phyloP scores from a whole-genome alignment of 2,329 filamentous ascomycete species.

The Aspergillus intermedius region DNA sequence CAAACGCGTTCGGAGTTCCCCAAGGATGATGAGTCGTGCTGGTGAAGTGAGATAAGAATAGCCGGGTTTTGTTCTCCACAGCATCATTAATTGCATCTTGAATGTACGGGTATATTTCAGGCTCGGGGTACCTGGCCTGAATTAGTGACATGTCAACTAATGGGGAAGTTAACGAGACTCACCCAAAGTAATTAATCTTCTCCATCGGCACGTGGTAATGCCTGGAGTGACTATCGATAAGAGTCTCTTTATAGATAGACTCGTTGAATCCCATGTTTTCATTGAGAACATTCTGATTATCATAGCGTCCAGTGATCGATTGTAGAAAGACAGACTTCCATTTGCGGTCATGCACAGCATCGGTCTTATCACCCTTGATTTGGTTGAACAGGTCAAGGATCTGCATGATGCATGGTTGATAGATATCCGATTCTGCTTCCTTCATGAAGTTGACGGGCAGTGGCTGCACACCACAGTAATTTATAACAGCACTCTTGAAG shows the following conservation, averaged over 20 bases:
- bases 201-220: constrained; percentile 24
- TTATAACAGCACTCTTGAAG: constrained; percentile 26
- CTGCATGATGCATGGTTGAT: constrained; percentile 29
- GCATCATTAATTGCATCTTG: constrained; percentile 30
- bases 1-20: constrained; percentile 27
- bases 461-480: constrained; percentile 25
- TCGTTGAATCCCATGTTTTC: constrained; percentile 32
- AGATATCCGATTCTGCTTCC: constrained; percentile 21
- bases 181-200: constrained; percentile 42
- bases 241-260: constrained; percentile 22
- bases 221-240: constrained; percentile 22
- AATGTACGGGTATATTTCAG: constrained; percentile 33
- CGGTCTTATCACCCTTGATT: constrained; percentile 7
- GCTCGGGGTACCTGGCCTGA: constrained; percentile 26
- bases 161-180: constrained; percentile 4
- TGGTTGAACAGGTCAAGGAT: constrained; percentile 26
- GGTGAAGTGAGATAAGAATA: constrained; percentile 28
- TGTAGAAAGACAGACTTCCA: constrained; percentile 28
- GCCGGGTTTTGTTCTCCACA: constrained; percentile 16
- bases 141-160: constrained; percentile 3
- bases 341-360: constrained; percentile 14
- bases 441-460: constrained; percentile 25
- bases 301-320: constrained; percentile 25
- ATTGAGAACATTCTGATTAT: constrained; percentile 23
- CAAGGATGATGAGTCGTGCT: constrained; percentile 39